Percentiles rank a stretch among this genome's conserved stretches.
These are phyloP conservation scores for Termitomyces sp. DNA, from an alignment of 768 basidiomycete species.

Conservation along the genomic window DNA sequence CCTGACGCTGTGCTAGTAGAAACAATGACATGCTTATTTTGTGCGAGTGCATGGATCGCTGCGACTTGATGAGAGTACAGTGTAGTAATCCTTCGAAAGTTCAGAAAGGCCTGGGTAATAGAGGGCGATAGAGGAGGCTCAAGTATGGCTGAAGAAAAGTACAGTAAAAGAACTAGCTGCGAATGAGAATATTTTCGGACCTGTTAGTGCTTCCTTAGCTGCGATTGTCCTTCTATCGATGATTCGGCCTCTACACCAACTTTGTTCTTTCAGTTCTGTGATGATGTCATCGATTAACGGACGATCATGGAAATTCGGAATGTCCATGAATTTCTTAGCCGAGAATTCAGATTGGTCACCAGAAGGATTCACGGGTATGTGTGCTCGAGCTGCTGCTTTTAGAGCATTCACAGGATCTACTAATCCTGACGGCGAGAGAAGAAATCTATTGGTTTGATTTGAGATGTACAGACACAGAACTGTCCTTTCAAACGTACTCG, in stretches of 20 bases:
- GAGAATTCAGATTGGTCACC: neutral
- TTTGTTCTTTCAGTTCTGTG: conserved; percentile 46
- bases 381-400: conserved; percentile 60
- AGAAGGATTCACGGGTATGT: conserved; percentile 64
- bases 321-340: conserved; percentile 15
- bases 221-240: conserved; percentile 47
- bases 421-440: conserved; percentile 41
- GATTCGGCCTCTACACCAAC: conserved; percentile 73
- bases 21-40: conserved; percentile 70
- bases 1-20: conserved; percentile 90
- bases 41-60: conserved; percentile 60
- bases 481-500: conserved; percentile 38
- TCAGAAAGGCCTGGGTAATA: conserved; percentile 49
- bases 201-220: conserved; percentile 45
- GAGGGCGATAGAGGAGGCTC: conserved; percentile 52
- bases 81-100: conserved; percentile 53
- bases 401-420: conserved; percentile 64
- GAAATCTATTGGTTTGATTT: conserved; percentile 37
- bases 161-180: neutral
- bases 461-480: neutral
- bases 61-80: conserved; percentile 70
- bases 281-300: conserved; percentile 56
- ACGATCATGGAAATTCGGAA: conserved; percentile 44
- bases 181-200: conserved; percentile 18
- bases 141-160: conserved; percentile 32